Conservation (phyloP, 805 yeast genomes). For the Suhomyces prunicola region DNA sequence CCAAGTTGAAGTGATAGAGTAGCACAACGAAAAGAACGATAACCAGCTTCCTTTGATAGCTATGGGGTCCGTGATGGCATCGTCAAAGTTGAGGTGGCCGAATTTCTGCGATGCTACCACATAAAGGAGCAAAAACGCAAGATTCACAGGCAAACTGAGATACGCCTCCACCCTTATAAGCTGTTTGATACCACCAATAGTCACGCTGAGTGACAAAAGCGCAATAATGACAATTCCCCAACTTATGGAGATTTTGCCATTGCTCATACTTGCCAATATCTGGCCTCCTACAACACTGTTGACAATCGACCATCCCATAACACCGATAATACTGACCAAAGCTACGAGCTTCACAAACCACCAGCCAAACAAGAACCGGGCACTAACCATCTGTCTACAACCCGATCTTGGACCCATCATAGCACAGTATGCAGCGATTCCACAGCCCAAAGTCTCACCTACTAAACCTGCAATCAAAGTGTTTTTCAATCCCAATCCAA, state of each 20-base stretch:
- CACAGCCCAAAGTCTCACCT: slow-evolving; percentile 67
- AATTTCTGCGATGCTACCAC: slow-evolving; percentile 53
- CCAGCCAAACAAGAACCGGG: slow-evolving; percentile 81
- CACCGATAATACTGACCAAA: slow-evolving; percentile 68
- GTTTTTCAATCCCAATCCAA: slow-evolving; percentile 65
- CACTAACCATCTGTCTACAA: slow-evolving; percentile 81
- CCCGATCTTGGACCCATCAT: slow-evolving; percentile 91
- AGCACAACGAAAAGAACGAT: slow-evolving; percentile 67
- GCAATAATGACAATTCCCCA: slow-evolving; percentile 75
- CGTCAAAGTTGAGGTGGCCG: slow-evolving; percentile 29
- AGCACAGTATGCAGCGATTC: slow-evolving; percentile 78
- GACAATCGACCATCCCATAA: slow-evolving; percentile 93
- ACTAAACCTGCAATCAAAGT: slow-evolving; percentile 59
- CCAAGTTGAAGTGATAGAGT: slow-evolving; percentile 86
- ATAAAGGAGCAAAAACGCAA: slow-evolving; percentile 66
- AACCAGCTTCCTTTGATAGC: slow-evolving; percentile 67
- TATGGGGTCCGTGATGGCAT: slow-evolving; percentile 32
- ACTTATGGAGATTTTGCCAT: slow-evolving; percentile 63
- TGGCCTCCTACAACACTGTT: slow-evolving; percentile 88
- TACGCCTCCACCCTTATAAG: slow-evolving; percentile 64
- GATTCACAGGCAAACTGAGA: slow-evolving; percentile 65
- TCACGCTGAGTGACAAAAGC: slow-evolving; percentile 57
- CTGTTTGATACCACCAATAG: slow-evolving; percentile 76
- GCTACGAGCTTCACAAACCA: slow-evolving; percentile 78
- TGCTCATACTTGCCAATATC: slow-evolving; percentile 62